Percentiles rank a stretch among this genome's conserved stretches.
These are phyloP conservation scores for Sordariomycetes sp. DNA, from an alignment of 2,329 filamentous ascomycete species.

Conservation along the genomic window DNA sequence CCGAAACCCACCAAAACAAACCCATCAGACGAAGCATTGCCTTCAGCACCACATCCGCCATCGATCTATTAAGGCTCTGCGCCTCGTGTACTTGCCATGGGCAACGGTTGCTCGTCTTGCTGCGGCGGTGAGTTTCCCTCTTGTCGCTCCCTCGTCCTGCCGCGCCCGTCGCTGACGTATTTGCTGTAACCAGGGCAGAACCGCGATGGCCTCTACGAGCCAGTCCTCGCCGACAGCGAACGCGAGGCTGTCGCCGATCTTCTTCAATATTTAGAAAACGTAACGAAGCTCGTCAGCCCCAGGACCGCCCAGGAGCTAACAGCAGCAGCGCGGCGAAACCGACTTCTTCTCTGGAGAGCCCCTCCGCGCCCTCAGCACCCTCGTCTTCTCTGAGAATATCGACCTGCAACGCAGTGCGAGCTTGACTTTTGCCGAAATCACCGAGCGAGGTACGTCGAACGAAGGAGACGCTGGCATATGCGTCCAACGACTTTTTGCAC, in stretches of 20 bases:
- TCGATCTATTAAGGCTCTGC: conserved; percentile 4
- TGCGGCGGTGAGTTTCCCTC: conserved; percentile 34
- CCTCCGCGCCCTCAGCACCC: conserved; percentile 82
- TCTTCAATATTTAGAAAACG: conserved; percentile 92
- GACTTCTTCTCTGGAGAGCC: conserved; percentile 98
- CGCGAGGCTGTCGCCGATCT: conserved; percentile 94
- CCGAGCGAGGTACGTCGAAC: conserved; percentile 82
- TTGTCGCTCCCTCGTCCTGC: conserved; percentile 1
- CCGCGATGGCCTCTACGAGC: conserved; percentile 75
- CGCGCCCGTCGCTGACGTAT: neutral
- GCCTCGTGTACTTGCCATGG: conserved; percentile 36
- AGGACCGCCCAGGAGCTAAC: neutral
- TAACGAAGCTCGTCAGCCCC: conserved; percentile 24
- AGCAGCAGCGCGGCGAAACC: conserved; percentile 74
- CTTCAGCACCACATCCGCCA: neutral
- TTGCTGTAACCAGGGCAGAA: conserved; percentile 49
- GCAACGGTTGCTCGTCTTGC: conserved; percentile 50
- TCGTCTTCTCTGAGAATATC: conserved; percentile 98
- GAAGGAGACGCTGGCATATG: no score
- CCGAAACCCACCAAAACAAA: conserved; percentile 1
- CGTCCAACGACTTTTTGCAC: no score
- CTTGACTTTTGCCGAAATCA: conserved; percentile 97
- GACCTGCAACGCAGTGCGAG: conserved; percentile 95
- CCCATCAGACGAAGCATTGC: neutral
- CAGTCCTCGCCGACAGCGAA: conserved; percentile 88